These are phyloP conservation scores for Hypoxylon sp. DNA, from an alignment of 2,329 filamentous ascomycete genomes.

Conservation along the genomic window DNA sequence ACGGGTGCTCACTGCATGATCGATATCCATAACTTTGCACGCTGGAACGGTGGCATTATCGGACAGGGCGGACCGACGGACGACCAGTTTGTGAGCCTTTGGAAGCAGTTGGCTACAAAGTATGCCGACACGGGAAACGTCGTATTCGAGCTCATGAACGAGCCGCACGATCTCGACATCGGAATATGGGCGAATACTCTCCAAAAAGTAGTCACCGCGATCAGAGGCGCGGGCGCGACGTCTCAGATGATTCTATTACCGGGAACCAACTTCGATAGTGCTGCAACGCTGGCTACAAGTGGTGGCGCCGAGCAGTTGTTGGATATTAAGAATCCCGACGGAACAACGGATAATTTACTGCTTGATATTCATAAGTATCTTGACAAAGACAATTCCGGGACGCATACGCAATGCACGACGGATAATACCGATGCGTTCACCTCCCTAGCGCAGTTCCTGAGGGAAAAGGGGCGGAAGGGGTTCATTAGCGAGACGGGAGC, in stretches of 20 bases:
- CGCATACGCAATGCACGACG: slow-evolving; percentile 65
- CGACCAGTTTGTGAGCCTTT: slow-evolving; percentile 70
- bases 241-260: slow-evolving; percentile 75
- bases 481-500: slow-evolving; percentile 69
- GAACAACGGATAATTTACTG: slow-evolving; percentile 68
- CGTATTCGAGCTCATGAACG: slow-evolving; percentile 79
- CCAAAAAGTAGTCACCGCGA: slow-evolving; percentile 75
- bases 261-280: slow-evolving; percentile 72
- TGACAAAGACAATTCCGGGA: slow-evolving; percentile 70
- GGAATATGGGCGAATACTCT: slow-evolving; percentile 71
- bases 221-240: slow-evolving; percentile 74
- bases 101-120: slow-evolving; percentile 70
- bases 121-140: slow-evolving; percentile 70
- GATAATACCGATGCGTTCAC: slow-evolving; percentile 67
- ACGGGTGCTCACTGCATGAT: slow-evolving; percentile 73
- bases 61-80: slow-evolving; percentile 76
- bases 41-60: slow-evolving; percentile 74
- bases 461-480: slow-evolving; percentile 63
- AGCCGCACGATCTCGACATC: slow-evolving; percentile 74
- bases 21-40: slow-evolving; percentile 71
- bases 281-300: slow-evolving; percentile 63
- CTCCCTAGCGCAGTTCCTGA: slow-evolving; percentile 63
- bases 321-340: slow-evolving; percentile 71
- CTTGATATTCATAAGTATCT: slow-evolving; percentile 75
- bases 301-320: slow-evolving; percentile 67